phyloP scores from a whole-genome alignment of 2,329 filamentous ascomycete species.

The Sclerotiophoma versabilis region DNA sequence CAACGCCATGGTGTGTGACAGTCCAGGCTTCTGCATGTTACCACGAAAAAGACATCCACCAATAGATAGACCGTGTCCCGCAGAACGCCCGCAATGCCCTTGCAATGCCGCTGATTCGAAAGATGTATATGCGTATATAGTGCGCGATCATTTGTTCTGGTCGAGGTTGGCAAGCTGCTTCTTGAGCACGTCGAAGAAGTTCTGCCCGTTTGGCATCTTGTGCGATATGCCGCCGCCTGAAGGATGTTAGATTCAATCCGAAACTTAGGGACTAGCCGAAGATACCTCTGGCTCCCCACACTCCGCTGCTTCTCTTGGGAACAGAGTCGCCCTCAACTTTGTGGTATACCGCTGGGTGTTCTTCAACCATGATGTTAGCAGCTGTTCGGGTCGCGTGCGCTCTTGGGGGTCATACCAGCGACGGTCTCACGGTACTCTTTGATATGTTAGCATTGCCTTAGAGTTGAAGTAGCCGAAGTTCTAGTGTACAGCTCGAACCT shows the following conservation, averaged over 20 bases:
- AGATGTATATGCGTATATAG: constrained; percentile 21
- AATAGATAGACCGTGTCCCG: constrained; percentile 25
- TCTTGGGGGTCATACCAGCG: constrained; percentile 30
- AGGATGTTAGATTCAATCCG: constrained; percentile 20
- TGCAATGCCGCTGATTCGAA: constrained; percentile 45
- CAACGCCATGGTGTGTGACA: constrained; percentile 37
- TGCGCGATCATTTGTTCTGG: constrained; percentile 43
- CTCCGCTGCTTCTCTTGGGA: constrained; percentile 46
- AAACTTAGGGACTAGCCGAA: background rate
- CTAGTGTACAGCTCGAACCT: background rate
- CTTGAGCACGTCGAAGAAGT: constrained; percentile 55
- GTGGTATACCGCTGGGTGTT: constrained; percentile 44
- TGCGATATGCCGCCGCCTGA: constrained; percentile 45
- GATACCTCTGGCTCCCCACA: constrained; percentile 52
- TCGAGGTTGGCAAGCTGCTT: constrained; percentile 54
- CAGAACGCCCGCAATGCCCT: constrained; percentile 47
- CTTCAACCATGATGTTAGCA: constrained; percentile 32
- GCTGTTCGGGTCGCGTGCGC: constrained; percentile 10
- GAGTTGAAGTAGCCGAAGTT: background rate
- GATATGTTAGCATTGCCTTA: constrained; percentile 27
- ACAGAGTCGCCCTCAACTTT: constrained; percentile 52
- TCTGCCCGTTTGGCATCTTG: constrained; percentile 54
- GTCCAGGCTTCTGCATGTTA: constrained; percentile 22
- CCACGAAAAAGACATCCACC: constrained; percentile 20
- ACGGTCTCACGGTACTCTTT: constrained; percentile 41